These are phyloP conservation scores for Trichomonascaceae sp. DNA, from an alignment of 1,139 yeast species.

Conservation along the genomic window DNA sequence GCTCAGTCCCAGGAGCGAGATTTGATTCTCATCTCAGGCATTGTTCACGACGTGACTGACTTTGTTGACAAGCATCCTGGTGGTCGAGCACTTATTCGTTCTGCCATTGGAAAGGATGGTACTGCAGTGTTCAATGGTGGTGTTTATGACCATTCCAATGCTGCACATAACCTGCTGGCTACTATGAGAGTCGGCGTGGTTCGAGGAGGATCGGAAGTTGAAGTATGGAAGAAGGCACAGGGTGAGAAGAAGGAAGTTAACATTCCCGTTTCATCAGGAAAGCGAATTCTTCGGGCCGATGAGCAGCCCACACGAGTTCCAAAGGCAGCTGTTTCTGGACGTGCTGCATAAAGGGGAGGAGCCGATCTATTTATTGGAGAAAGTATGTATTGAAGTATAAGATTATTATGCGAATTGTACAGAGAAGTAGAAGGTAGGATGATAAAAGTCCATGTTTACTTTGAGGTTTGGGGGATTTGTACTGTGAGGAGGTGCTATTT, in stretches of 20 bases:
- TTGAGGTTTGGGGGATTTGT: no score
- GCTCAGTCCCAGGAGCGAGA: slow-evolving; percentile 55
- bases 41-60: slow-evolving; percentile 82
- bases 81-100: slow-evolving; percentile 81
- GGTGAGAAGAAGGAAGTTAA: slow-evolving; percentile 51
- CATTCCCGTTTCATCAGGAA: slow-evolving; percentile 47
- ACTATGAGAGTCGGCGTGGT: slow-evolving; percentile 95
- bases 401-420: neutral
- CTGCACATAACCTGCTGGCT: slow-evolving; percentile 93
- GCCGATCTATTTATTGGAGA: neutral
- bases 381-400: neutral
- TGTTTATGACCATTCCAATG: slow-evolving; percentile 93
- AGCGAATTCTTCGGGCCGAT: slow-evolving; percentile 52
- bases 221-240: slow-evolving; percentile 65
- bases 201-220: slow-evolving; percentile 77
- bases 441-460: no score
- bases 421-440: no score
- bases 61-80: slow-evolving; percentile 96
- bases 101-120: slow-evolving; percentile 93
- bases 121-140: slow-evolving; percentile 98
- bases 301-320: slow-evolving; percentile 46
- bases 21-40: slow-evolving; percentile 82
- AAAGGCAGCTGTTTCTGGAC: slow-evolving; percentile 29
- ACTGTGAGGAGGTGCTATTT: no score
- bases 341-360: slow-evolving; percentile 24